These are phyloP conservation scores for Amphicarpaea edgeworthii DNA, from an alignment of 306 rosid species.

Conservation along the genomic window DNA sequence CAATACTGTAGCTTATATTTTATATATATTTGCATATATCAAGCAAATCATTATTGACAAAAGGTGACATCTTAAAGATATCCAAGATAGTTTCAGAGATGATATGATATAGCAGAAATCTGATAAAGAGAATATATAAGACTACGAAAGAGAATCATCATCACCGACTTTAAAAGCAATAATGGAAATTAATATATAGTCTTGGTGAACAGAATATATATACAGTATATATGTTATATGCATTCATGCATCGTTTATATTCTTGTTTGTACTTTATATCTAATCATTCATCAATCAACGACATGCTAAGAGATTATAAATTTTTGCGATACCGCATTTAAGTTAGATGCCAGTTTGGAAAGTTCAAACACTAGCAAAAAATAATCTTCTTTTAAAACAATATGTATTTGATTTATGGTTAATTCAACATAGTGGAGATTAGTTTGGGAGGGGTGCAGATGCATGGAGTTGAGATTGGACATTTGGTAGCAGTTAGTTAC, in stretches of 20 bases:
- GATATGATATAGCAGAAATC: slow-evolving; percentile 6
- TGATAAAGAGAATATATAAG: not conserved
- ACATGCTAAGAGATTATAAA: slow-evolving; percentile 37
- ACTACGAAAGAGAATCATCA: not conserved
- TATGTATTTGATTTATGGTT: not conserved
- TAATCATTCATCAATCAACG: slow-evolving; percentile 53
- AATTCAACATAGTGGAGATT: not conserved
- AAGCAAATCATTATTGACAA: not conserved
- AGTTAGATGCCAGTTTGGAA: slow-evolving; percentile 47
- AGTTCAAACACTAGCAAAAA: slow-evolving; percentile 38
- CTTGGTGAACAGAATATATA: slow-evolving; percentile 16
- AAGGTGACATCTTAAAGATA: slow-evolving; percentile 16
- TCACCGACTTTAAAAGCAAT: slow-evolving; percentile 32
- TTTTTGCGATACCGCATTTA: slow-evolving; percentile 37
- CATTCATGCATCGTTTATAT: slow-evolving; percentile 47
- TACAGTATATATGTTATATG: too few species aligned
- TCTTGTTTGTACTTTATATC: slow-evolving; percentile 42
- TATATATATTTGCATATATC: not conserved
- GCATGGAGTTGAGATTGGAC: too few species aligned
- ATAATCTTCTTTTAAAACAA: slow-evolving; percentile 36
- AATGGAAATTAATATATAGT: slow-evolving; percentile 18
- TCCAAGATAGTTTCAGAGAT: slow-evolving; percentile 16
- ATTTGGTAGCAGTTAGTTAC: too few species aligned
- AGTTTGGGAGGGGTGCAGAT: too few species aligned
- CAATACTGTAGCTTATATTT: not conserved